phyloP scores from a whole-genome alignment of 495 filamentous ascomycete species.

The Penicillium simplicissimum region DNA sequence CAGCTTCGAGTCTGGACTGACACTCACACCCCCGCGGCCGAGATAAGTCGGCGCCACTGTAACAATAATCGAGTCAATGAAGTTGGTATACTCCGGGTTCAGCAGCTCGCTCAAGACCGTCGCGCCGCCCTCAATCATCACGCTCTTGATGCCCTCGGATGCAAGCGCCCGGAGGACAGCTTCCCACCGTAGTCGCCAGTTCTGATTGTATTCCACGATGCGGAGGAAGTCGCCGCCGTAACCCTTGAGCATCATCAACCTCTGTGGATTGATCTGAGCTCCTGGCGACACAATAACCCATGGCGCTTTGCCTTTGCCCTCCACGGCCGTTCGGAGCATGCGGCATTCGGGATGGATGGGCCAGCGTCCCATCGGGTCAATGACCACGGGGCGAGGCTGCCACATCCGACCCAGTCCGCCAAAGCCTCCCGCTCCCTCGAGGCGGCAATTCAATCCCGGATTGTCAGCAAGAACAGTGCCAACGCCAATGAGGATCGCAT shows the following conservation, averaged over 20 bases:
- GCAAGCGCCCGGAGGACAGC: slow-evolving; percentile 58
- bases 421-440: slow-evolving; percentile 57
- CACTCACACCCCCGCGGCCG: slow-evolving; percentile 72
- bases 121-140: slow-evolving; percentile 89
- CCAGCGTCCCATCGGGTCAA: slow-evolving; percentile 77
- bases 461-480: slow-evolving; percentile 84
- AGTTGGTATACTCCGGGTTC: slow-evolving; percentile 53
- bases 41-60: slow-evolving; percentile 86
- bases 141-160: slow-evolving; percentile 64
- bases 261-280: slow-evolving; percentile 48
- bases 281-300: slow-evolving; percentile 63
- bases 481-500: slow-evolving; percentile 81
- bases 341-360: slow-evolving; percentile 56
- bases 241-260: slow-evolving; percentile 47
- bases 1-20: slow-evolving; percentile 58
- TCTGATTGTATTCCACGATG: slow-evolving; percentile 50
- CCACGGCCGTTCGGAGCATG: slow-evolving; percentile 62
- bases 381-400: slow-evolving; percentile 76
- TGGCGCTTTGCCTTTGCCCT: slow-evolving; percentile 69
- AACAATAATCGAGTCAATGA: slow-evolving; percentile 74
- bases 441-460: slow-evolving; percentile 76
- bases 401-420: slow-evolving; percentile 52
- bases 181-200: slow-evolving; percentile 60
- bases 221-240: slow-evolving; percentile 53
- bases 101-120: slow-evolving; percentile 76